Percentiles rank a stretch among this genome's conserved stretches.
phyloP scores from a whole-genome alignment of 2,329 filamentous ascomycete genomes.

The Fusarium humuli region DNA sequence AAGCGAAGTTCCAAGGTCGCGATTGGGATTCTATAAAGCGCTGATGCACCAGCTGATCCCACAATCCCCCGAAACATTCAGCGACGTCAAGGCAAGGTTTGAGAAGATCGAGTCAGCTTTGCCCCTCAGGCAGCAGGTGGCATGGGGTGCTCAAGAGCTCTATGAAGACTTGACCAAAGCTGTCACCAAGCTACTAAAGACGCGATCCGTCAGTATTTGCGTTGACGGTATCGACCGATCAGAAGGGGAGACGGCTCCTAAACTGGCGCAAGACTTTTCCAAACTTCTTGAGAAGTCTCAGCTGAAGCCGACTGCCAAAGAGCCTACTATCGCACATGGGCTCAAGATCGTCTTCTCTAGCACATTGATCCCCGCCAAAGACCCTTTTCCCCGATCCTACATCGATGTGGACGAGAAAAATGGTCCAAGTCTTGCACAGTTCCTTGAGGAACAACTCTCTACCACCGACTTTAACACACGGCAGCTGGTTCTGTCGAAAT shows the following conservation, averaged over 20 bases:
- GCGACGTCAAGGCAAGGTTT: background rate
- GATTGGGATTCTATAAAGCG: background rate
- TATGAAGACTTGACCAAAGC: background rate
- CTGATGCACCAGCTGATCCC: background rate
- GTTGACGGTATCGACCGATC: conserved; percentile 5
- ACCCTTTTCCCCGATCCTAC: background rate
- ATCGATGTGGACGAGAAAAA: conserved; percentile 5
- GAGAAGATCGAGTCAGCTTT: background rate
- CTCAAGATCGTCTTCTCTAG: background rate
- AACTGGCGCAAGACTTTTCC: conserved; percentile 7
- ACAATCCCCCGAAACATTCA: background rate
- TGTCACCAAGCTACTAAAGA: background rate
- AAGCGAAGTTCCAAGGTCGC: background rate
- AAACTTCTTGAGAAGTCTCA: conserved; percentile 6
- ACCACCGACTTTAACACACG: background rate
- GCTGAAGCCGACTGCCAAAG: background rate
- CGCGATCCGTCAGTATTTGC: background rate
- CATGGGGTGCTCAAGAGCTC: conserved; percentile 1
- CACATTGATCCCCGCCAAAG: background rate
- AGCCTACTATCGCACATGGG: background rate
- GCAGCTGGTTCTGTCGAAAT: background rate
- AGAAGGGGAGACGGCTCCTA: background rate
- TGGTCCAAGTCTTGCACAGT: background rate
- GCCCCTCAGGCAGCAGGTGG: background rate
- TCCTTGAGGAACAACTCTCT: background rate